These are phyloP conservation scores for Harringtonia aguacate DNA, from an alignment of 2,329 filamentous ascomycete species.

Conservation along the genomic window DNA sequence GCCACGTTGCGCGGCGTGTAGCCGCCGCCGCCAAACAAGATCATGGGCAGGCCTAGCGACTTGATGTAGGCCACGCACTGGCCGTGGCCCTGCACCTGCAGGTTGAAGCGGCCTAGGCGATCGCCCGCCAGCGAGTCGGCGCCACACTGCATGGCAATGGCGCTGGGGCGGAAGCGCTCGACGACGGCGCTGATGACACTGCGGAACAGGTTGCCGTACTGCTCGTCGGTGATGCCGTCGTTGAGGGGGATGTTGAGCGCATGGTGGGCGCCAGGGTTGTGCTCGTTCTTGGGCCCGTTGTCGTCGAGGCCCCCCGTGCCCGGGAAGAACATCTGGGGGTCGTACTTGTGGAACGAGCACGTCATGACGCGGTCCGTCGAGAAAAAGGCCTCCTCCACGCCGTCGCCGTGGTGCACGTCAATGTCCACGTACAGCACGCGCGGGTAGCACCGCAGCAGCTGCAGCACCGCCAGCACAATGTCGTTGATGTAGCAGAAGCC, in stretches of 20 bases:
- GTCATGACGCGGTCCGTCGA: constrained; percentile 80
- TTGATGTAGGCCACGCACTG: constrained; percentile 88
- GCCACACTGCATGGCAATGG: constrained; percentile 90
- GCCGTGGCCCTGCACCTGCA: constrained; percentile 90
- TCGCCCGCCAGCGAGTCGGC: constrained; percentile 92
- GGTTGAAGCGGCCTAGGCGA: constrained; percentile 87
- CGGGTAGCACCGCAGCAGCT: constrained; percentile 70
- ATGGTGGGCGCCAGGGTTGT: constrained; percentile 82
- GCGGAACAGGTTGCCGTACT: constrained; percentile 80
- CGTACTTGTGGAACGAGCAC: constrained; percentile 94
- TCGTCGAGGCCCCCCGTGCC: constrained; percentile 81
- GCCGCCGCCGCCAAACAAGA: constrained; percentile 88
- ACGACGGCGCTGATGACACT: constrained; percentile 69
- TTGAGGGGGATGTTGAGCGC: constrained; percentile 83
- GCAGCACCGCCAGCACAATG: constrained; percentile 86
- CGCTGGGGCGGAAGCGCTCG: constrained; percentile 74
- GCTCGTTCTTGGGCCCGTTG: constrained; percentile 71
- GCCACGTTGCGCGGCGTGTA: constrained; percentile 97
- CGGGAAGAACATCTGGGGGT: constrained; percentile 73
- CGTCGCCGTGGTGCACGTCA: constrained; percentile 78
- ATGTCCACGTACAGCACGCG: constrained; percentile 91
- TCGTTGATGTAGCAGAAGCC: constrained; percentile 99
- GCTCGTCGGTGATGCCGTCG: constrained; percentile 83
- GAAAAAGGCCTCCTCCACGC: constrained; percentile 77
- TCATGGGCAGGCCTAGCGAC: constrained; percentile 64